Base-by-base conservation (phyloP, 2,329 filamentous ascomycete species). In the Colletotrichum coccodes region DNA sequence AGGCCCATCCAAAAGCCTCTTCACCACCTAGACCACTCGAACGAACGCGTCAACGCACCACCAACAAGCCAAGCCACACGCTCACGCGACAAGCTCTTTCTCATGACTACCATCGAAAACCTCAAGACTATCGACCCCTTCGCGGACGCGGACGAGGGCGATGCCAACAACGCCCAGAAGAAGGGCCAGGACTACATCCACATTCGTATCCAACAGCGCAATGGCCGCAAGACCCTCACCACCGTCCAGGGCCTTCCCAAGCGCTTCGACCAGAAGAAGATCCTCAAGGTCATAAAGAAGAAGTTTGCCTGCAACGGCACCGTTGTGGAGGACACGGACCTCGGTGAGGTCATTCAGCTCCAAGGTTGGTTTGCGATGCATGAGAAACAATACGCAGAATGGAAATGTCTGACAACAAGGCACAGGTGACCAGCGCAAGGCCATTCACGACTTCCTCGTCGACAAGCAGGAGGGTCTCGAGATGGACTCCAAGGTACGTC, bases 281-380 rank as follows among this genome's bases (percentile, higher is more conserved):
- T 99, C 82, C 91, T 99, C 79, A 98, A 98, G 89, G 95, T 97
- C 85, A 97, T 98, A 89, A 98, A 98, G 92, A 98, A 98, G 91
- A 96, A 97, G 83, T 72, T 72, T 54, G 70, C 70, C 60, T 72
- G 70, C 70, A 72, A 72, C 68, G 70, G 70, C 28, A 72, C 70
- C 49, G 71, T 72, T 26, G 70, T 72, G 49, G 70, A 72, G 64
- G 70, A 72, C 61, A 54, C 60, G 30, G 70, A 72, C 47, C 69
- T 72, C 52, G 70, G 70, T 44, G 68, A 72, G 60, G 70, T 72
- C 23, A 68, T 72, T 32, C 70, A 72, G 65, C 70, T 72, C 23
- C 70, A 72, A 61, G 70, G 64, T 69, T 21, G 42, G 52, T 63
- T 54, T 42, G 53, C 11, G 21, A 30, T 23, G 18, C 32, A 12